A percentile compares a stretch with the other conserved stretches of the same genome.
These are phyloP conservation scores for Cryoendolithus antarcticus DNA, from an alignment of 2,329 filamentous ascomycete genomes.

Conservation along the genomic window DNA sequence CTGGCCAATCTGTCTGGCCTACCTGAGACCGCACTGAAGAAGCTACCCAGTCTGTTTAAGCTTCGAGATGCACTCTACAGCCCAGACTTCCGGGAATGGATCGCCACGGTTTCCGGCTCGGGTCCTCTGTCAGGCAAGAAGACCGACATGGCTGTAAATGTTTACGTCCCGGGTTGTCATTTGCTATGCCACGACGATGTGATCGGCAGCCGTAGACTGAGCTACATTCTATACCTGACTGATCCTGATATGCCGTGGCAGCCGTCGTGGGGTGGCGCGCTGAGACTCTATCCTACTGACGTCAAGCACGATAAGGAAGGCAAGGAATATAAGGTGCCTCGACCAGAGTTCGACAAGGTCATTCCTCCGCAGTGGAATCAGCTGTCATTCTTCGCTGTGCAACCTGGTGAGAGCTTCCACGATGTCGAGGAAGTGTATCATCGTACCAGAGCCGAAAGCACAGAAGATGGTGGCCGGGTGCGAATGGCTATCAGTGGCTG, in stretches of 20 bases:
- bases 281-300: constrained; percentile 70
- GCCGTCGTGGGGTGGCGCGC: constrained; percentile 79
- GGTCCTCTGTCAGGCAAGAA: constrained; percentile 83
- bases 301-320: constrained; percentile 51
- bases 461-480: constrained; percentile 61
- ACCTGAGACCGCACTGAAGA: constrained; percentile 70
- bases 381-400: constrained; percentile 93
- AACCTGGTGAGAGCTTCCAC: constrained; percentile 97
- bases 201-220: constrained; percentile 89
- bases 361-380: constrained; percentile 97
- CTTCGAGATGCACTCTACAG: constrained; percentile 96
- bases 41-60: constrained; percentile 76
- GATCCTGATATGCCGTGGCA: constrained; percentile 88
- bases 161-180: constrained; percentile 93
- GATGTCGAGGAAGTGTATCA: constrained; percentile 97
- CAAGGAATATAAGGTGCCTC: constrained; percentile 65
- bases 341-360: constrained; percentile 62
- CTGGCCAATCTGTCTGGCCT: constrained; percentile 92
- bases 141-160: constrained; percentile 98
- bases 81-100: constrained; percentile 73
- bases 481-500: constrained; percentile 98
- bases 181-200: constrained; percentile 96
- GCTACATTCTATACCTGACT: constrained; percentile 92
- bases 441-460: constrained; percentile 43
- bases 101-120: constrained; percentile 73